Evolutionary conservation across 768 basidiomycete genomes (phyloP).

Genomic region (Ramaria rubella): DNA sequence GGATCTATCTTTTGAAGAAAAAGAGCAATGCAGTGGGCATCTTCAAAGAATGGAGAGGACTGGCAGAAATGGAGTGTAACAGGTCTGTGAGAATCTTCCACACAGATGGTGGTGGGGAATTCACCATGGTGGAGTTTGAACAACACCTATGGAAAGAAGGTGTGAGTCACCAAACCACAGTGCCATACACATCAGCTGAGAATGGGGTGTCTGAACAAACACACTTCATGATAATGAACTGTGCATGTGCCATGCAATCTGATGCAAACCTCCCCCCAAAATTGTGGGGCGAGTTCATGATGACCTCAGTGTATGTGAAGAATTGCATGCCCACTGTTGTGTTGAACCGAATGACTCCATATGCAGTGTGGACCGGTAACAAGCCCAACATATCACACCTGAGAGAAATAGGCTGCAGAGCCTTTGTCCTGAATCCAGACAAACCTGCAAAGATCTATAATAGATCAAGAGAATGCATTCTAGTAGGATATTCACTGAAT

Average conservation of each 20-base stretch:
- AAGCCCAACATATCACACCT: not conserved
- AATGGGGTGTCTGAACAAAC: conserved; percentile 32
- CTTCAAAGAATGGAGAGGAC: conserved; percentile 27
- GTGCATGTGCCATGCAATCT: conserved; percentile 25
- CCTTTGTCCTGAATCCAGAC: not conserved
- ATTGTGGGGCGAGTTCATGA: conserved; percentile 30
- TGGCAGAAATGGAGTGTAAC: conserved; percentile 19
- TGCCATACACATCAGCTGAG: conserved; percentile 31
- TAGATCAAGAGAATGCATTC: not conserved
- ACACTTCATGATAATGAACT: conserved; percentile 29
- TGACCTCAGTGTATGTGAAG: conserved; percentile 24
- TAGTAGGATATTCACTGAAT: too few relatives aligned
- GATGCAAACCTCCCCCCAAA: conserved; percentile 20
- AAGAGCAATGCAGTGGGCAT: too few relatives aligned
- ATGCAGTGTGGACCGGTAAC: not conserved
- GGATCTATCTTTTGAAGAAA: too few relatives aligned
- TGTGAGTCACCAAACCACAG: conserved; percentile 20
- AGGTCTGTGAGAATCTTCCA: conserved; percentile 14
- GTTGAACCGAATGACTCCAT: not conserved
- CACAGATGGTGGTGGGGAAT: conserved; percentile 25
- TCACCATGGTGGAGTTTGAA: conserved; percentile 18
- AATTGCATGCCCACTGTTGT: not conserved
- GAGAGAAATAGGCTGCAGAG: not conserved
- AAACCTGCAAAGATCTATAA: not conserved
- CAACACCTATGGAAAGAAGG: conserved; percentile 16